These are phyloP conservation scores for Albifimbria verrucaria DNA, from an alignment of 2,329 filamentous ascomycete species.

Conservation along the genomic window DNA sequence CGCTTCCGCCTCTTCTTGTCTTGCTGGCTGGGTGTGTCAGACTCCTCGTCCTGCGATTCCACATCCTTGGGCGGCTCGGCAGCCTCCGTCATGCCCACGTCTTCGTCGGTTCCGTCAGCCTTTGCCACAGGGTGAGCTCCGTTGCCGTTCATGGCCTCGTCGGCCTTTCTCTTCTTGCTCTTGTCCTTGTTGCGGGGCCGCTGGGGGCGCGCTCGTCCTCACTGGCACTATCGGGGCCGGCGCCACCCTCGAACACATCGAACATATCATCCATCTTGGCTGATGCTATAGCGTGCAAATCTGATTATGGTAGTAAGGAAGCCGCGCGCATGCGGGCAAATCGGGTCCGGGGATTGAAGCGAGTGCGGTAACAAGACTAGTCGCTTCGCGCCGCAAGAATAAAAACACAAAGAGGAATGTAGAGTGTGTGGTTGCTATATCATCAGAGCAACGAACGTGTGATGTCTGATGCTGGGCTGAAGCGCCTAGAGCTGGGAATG, in stretches of 20 bases:
- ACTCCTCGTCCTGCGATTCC: conserved; percentile 30
- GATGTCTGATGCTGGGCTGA: background rate
- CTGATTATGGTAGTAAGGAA: too few species aligned
- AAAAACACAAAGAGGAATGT: background rate
- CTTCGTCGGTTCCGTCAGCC: conserved; percentile 14
- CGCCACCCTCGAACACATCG: conserved; percentile 72
- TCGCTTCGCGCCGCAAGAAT: background rate
- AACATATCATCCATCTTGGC: conserved; percentile 76
- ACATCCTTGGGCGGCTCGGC: conserved; percentile 36
- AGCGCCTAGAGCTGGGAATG: background rate
- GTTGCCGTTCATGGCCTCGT: conserved; percentile 67
- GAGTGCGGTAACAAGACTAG: too few species aligned
- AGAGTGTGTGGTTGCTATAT: conserved; percentile 12
- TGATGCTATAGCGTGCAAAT: too few species aligned
- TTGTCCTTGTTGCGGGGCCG: conserved; percentile 54
- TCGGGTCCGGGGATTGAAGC: too few species aligned
- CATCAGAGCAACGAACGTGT: conserved; percentile 7
- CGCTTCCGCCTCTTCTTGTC: conserved; percentile 64
- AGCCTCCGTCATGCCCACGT: conserved; percentile 38
- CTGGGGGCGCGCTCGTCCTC: conserved; percentile 43
- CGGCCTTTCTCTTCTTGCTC: conserved; percentile 83
- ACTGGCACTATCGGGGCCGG: conserved; percentile 34
- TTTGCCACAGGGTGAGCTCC: conserved; percentile 6
- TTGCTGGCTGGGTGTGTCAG: conserved; percentile 46
- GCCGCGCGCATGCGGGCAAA: too few species aligned